Evolutionary conservation across 1,284 basidiomycete genomes (phyloP), one percentile per base, ranked within the genome.

Genomic region (Tylopilus sp.): DNA sequence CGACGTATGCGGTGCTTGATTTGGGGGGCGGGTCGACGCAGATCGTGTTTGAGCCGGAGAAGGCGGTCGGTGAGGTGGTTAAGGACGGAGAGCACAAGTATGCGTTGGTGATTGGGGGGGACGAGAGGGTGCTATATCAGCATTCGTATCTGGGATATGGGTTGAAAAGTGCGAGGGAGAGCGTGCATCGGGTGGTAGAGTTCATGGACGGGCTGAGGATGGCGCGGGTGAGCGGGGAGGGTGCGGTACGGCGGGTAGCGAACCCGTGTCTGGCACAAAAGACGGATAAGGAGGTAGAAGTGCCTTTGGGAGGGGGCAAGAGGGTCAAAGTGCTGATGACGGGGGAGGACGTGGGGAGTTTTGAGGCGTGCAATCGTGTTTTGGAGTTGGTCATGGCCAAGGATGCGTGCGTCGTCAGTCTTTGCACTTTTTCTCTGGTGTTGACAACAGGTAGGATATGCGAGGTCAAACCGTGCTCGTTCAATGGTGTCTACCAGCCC

Each of bases 91-190:
- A 97, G 55, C 96, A 99, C 75, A 93, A 92, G 70, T 98, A 96
- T 71, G 82, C 85, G 49, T 77, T 99, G 44, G 73, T 68, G 41
- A 93, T 95, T 65, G 86, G 81, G 8, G 89, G 86, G 37, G 74
- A 72, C 58, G 77, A 72, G 45, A 82, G 87, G 66, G 80, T 82
- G 51, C 71, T 97, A 52, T 96, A 97, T 71, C 94, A 97, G 71
- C 94, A 97, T 67, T 97, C 92, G 55, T 95, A 96, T 71, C 79
- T 99, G 44, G 95, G 95, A 9, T 99, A 96, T 68, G 97, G 96
- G 6, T 76, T 99, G 28, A 98, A 96, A 93, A 77, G 82, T 35
- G 96, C 94, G 25, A 74, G 96, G 51, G 74, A 79, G 68, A 84
- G 85, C 64, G 87, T 97, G 34, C 94, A 99, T 68, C 84, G 85